Conservation (phyloP, 129 eudicot species). For the Centaurea solstitialis region DNA sequence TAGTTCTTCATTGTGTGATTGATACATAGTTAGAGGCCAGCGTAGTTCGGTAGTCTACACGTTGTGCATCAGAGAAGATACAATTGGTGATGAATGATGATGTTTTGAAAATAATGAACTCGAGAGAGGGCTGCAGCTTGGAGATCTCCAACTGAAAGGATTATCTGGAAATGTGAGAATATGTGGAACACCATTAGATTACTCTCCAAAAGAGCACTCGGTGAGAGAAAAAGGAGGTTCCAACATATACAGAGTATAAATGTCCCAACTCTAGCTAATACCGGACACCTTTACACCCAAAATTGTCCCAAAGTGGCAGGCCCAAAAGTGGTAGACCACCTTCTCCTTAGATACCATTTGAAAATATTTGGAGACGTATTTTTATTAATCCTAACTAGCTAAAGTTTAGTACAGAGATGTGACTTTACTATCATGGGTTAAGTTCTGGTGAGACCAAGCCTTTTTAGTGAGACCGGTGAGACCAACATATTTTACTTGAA, state of each 20-base stretch:
- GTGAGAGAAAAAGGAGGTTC: not conserved
- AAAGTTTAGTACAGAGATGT: not conserved
- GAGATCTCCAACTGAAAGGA: too few relatives aligned
- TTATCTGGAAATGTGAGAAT: not conserved
- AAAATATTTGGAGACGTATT: not conserved
- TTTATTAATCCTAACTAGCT: not conserved
- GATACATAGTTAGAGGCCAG: too few relatives aligned
- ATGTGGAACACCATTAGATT: not conserved
- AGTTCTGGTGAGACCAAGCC: too few relatives aligned
- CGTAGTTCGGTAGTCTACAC: not conserved
- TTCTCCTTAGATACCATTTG: not conserved
- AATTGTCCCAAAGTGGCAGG: not conserved
- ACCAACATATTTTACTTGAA: too few relatives aligned
- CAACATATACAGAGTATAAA: not conserved
- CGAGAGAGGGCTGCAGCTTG: too few relatives aligned
- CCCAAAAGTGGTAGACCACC: not conserved
- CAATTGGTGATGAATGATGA: not conserved
- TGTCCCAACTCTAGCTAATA: not conserved
- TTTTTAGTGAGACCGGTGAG: too few relatives aligned
- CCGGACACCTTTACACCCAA: not conserved
- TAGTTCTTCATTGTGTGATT: too few relatives aligned
- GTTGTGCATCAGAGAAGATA: too few relatives aligned
- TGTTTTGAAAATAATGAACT: not conserved
- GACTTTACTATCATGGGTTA: not conserved
- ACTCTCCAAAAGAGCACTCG: not conserved